Percentiles rank a stretch among this genome's conserved stretches.
phyloP scores from a whole-genome alignment of 352 stramenopile genomes.

The Phytophthora melonis region DNA sequence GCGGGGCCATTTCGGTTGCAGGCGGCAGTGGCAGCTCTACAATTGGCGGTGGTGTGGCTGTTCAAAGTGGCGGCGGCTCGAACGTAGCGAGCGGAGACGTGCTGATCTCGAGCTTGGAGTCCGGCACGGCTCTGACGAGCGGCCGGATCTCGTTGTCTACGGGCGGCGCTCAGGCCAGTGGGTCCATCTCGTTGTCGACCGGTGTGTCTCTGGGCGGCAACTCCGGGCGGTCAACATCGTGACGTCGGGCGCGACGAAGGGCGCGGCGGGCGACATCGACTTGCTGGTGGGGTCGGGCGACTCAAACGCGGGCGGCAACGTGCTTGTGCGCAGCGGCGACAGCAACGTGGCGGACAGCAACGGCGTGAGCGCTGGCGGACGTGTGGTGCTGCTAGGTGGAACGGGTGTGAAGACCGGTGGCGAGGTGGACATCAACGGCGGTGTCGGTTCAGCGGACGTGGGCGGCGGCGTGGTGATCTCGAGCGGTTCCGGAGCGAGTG shows the following conservation, averaged over 20 bases:
- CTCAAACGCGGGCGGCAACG: slow-evolving; percentile 2
- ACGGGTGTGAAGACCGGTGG: slow-evolving; percentile 7
- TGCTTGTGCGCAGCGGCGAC: slow-evolving; percentile 16
- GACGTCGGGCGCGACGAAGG: slow-evolving; percentile 7
- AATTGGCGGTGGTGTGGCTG: slow-evolving; percentile 23
- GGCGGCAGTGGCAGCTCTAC: too few relatives aligned
- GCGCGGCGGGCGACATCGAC: slow-evolving; percentile 6
- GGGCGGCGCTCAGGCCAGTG: slow-evolving; percentile 1
- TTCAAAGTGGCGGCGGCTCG: slow-evolving; percentile 32
- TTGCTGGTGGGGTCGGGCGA: slow-evolving; percentile 14
- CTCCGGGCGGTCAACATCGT: slow-evolving; percentile 10
- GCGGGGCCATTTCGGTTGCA: too few relatives aligned
- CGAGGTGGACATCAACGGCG: slow-evolving; percentile 6
- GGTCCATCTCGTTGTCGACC: slow-evolving; percentile 4
- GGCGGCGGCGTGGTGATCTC: background rate
- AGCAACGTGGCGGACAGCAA: background rate
- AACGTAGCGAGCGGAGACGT: slow-evolving; percentile 21
- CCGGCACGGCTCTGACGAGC: slow-evolving; percentile 5
- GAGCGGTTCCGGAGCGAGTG: slow-evolving; percentile 3
- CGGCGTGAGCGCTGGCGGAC: slow-evolving; percentile 8
- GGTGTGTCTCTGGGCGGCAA: slow-evolving; percentile 8
- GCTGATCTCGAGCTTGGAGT: slow-evolving; percentile 17
- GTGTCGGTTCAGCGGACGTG: slow-evolving; percentile 2
- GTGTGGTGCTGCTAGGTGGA: slow-evolving; percentile 10
- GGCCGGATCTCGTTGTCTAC: slow-evolving; percentile 12